Evolutionary conservation across 345 rosid species (phyloP).

Genomic region (Clarkia xantiana): DNA sequence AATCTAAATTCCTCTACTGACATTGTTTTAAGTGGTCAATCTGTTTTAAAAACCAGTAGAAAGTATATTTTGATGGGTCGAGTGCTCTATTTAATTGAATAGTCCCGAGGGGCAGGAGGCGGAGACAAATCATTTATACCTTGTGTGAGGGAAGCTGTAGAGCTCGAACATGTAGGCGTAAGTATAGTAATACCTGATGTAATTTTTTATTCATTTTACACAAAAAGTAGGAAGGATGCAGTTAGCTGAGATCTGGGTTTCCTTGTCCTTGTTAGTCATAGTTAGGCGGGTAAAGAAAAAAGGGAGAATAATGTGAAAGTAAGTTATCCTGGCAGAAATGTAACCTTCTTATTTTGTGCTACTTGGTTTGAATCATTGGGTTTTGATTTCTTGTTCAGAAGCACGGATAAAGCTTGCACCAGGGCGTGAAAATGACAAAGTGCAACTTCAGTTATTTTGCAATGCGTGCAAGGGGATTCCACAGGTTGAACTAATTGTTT

Average conservation of each 20-base stretch:
- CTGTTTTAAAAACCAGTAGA: too few relatives aligned
- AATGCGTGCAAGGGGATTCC: conserved; percentile 96
- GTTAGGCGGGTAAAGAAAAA: too few relatives aligned
- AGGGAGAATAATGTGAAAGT: too few relatives aligned
- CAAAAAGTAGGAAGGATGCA: background rate
- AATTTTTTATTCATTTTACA: conserved; percentile 1
- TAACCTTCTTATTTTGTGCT: too few relatives aligned
- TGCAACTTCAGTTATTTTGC: conserved; percentile 75
- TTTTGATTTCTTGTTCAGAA: conserved; percentile 29
- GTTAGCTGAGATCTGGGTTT: too few relatives aligned
- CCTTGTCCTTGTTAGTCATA: too few relatives aligned
- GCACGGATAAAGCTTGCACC: conserved; percentile 65
- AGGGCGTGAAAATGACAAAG: conserved; percentile 53
- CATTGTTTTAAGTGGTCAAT: too few relatives aligned
- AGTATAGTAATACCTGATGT: conserved; percentile 31
- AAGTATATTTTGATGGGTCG: too few relatives aligned
- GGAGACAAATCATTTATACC: too few relatives aligned
- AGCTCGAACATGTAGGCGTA: conserved; percentile 58
- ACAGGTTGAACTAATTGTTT: conserved; percentile 27
- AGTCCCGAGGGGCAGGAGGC: conserved; percentile 68
- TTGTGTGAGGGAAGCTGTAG: conserved; percentile 62
- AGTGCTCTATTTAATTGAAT: conserved; percentile 35
- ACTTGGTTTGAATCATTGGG: too few relatives aligned
- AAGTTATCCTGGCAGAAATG: too few relatives aligned
- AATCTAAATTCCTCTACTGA: too few relatives aligned